phyloP scores from a whole-genome alignment of 208 protist genomes.

The Crithidia sp. region DNA sequence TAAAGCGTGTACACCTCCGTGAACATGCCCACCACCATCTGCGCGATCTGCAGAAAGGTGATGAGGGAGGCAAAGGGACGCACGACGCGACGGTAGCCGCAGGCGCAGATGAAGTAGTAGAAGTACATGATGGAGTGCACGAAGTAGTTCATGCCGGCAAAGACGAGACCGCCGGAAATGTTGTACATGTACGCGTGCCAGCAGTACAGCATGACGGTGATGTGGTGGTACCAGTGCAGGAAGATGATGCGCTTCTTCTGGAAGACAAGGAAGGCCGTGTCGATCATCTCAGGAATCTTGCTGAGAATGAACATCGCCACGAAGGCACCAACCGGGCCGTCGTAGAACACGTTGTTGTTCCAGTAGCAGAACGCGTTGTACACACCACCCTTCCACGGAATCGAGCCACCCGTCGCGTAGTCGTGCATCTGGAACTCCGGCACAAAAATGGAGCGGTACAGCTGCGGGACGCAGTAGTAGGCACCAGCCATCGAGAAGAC shows the following conservation, averaged over 20 bases:
- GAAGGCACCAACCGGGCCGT: constrained; percentile 68
- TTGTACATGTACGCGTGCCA: constrained; percentile 77
- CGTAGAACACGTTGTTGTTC: constrained; percentile 52
- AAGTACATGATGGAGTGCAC: constrained; percentile 96
- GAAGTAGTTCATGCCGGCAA: constrained; percentile 91
- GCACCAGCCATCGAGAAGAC: constrained; percentile 75
- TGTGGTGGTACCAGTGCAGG: constrained; percentile 94
- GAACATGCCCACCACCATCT: constrained; percentile 92
- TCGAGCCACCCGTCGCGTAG: constrained; percentile 21
- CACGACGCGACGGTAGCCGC: constrained; percentile 55
- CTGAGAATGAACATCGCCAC: constrained; percentile 73
- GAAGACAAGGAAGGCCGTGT: constrained; percentile 88
- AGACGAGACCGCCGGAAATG: constrained; percentile 75
- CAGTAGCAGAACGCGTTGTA: constrained; percentile 68
- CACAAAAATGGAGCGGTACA: constrained; percentile 44
- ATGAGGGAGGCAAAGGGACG: constrained; percentile 85
- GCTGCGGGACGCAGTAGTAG: constrained; percentile 58
- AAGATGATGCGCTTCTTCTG: constrained; percentile 86
- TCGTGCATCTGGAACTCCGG: constrained; percentile 32
- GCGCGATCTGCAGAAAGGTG: constrained; percentile 86
- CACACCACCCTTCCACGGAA: constrained; percentile 42
- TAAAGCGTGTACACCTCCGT: constrained; percentile 64
- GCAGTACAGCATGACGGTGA: constrained; percentile 92
- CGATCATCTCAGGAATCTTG: constrained; percentile 90
- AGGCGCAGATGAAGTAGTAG: constrained; percentile 91